These are phyloP conservation scores for Chlamydomonas incerta DNA, from an alignment of 139 green algal species.

Conservation along the genomic window DNA sequence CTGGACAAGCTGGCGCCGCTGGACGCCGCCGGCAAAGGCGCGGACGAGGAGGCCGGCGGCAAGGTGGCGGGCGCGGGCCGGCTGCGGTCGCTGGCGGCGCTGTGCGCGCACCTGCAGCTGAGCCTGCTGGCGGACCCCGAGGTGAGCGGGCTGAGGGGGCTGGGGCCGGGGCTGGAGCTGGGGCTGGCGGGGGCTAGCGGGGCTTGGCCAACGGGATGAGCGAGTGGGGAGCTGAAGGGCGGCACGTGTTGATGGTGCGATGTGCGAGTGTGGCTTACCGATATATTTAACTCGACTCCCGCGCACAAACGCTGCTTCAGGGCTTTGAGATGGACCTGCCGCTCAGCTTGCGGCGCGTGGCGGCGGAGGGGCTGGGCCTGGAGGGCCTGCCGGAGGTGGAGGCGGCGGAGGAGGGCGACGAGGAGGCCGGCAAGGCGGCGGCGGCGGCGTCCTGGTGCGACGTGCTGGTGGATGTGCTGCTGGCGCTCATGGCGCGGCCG, in stretches of 20 bases:
- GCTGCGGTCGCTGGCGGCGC: constrained; percentile 47
- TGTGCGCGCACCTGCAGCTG: constrained; percentile 75
- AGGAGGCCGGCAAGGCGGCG: not conserved
- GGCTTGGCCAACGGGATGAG: too few species aligned
- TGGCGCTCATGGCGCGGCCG: constrained; percentile 73
- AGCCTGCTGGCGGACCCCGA: constrained; percentile 65
- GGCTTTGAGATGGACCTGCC: constrained; percentile 65
- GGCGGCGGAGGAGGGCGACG: constrained; percentile 39
- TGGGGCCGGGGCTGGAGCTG: too few species aligned
- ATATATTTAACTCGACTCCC: too few species aligned
- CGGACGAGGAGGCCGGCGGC: not conserved
- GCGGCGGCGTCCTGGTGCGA: constrained; percentile 73
- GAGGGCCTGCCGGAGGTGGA: constrained; percentile 33
- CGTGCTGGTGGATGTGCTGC: constrained; percentile 80
- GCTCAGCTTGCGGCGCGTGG: constrained; percentile 55
- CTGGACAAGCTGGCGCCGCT: not conserved
- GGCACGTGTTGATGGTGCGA: too few species aligned
- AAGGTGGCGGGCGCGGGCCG: not conserved
- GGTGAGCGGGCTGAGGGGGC: too few species aligned
- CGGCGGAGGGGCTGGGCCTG: constrained; percentile 45
- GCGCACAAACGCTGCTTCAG: too few species aligned
- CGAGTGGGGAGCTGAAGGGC: too few species aligned
- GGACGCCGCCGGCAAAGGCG: not conserved
- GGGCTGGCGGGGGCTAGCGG: too few species aligned
- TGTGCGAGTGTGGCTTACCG: too few species aligned